Base-by-base conservation (phyloP, 306 rosid genomes). In the Acmispon strigosus region DNA sequence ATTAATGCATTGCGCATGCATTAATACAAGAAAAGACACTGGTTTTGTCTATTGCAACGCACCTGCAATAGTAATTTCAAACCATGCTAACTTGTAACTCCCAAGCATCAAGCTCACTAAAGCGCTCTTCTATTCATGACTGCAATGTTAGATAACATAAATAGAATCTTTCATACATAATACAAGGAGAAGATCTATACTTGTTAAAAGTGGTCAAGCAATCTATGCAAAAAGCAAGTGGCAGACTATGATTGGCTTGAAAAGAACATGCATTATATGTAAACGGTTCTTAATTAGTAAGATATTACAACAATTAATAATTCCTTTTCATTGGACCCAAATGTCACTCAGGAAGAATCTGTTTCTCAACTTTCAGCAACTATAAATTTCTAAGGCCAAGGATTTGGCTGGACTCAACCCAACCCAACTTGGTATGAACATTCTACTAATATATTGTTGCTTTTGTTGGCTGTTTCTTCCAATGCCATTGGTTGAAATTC, bases 301-400 rank as follows among this genome's bases (percentile, higher is more conserved):
- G 29, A 39, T 50, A 24, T 37, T 18, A 19, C 17, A 56, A 14
- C 52, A 61, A 32, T 24, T 58, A 50, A 58, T 37, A 22, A 1
- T 34, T 55, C 8, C n/a, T 43, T 18, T 41, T 19, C 15, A 37
- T 12, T 75, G 62, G 70, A 41, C 49, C 17, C 22, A n/a, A 6
- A 34, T 32, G 12, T 34, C 17, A 53, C 39, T 8, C 1, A 10
- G 12, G 2, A 48, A 39, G 78, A 81, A 69, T 76, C 72, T 58
- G 41, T 62, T 47, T 43, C 14, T 56, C 7, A 5, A 66, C 81
- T 60, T 60, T 17, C 50, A 41, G 7, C 61, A 62, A 34, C 34
- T 89, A 87, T 86, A 89, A 85, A 87, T 86, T 50, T 74, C 20
- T 7, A 9, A 54, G 19, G 62, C 74, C 70, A 34, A 76, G 54